Evolutionary conservation across 2,329 filamentous ascomycete genomes (phyloP).

Genomic region (Sarocladiaceae sp.): DNA sequence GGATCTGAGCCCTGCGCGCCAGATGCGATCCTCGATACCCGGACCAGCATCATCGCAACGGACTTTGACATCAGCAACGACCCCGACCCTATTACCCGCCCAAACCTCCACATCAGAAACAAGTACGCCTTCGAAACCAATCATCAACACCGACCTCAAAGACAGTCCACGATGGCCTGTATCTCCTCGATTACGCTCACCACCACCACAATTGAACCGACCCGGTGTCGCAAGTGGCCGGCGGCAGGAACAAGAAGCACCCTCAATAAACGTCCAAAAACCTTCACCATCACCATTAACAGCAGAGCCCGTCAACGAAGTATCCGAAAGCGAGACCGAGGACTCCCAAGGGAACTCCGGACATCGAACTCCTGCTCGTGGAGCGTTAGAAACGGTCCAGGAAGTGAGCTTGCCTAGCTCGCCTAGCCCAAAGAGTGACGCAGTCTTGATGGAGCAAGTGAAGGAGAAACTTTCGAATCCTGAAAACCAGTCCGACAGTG

Average conservation of each 20-base stretch:
- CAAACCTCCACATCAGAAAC: constrained; percentile 60
- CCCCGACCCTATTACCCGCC: constrained; percentile 60
- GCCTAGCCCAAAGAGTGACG: constrained; percentile 46
- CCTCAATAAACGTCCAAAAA: constrained; percentile 49
- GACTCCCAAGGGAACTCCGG: constrained; percentile 45
- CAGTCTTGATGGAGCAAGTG: constrained; percentile 44
- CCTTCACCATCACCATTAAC: constrained; percentile 42
- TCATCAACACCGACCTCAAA: constrained; percentile 41
- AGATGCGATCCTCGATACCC: constrained; percentile 45
- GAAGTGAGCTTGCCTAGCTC: constrained; percentile 78
- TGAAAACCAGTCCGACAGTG: constrained; percentile 36
- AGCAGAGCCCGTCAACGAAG: constrained; percentile 29
- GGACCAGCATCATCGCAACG: constrained; percentile 61
- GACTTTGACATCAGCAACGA: constrained; percentile 63
- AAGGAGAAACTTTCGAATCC: constrained; percentile 43
- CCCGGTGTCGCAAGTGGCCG: constrained; percentile 39
- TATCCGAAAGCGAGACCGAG: constrained; percentile 49
- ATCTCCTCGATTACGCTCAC: constrained; percentile 73
- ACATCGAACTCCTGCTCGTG: constrained; percentile 55
- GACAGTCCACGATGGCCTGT: constrained; percentile 69
- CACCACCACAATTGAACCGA: constrained; percentile 56
- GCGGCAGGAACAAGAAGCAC: constrained; percentile 46
- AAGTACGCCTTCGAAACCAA: constrained; percentile 60
- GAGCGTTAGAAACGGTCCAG: constrained; percentile 82
- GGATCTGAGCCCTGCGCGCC: constrained; percentile 60